Evolutionary conservation across 2,329 filamentous ascomycete species (phyloP).

Genomic region (Talaromyces amestolkiae): DNA sequence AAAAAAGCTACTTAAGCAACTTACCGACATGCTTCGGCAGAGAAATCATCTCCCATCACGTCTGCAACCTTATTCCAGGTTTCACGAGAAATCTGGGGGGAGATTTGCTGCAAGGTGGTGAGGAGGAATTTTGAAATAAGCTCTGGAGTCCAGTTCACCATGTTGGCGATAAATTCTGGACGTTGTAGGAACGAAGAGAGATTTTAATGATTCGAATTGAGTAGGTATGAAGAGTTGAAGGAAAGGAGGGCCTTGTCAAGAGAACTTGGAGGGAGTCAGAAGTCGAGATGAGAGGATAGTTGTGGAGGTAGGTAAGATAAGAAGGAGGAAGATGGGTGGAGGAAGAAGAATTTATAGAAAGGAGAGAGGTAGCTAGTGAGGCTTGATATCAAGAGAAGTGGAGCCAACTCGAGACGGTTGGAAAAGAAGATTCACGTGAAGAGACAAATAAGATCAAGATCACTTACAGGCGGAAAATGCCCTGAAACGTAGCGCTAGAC

Average conservation of each 20-base stretch:
- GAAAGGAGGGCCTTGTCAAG: background rate
- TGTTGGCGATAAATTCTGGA: background rate
- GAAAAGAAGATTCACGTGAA: slow-evolving; percentile 1
- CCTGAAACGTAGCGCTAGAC: background rate
- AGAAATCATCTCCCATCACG: background rate
- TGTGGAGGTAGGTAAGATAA: background rate
- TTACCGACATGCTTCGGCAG: slow-evolving; percentile 11
- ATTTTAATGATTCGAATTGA: background rate
- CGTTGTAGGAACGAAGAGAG: background rate
- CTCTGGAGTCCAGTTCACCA: background rate
- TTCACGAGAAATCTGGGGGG: background rate
- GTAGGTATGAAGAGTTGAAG: background rate
- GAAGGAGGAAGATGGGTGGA: background rate
- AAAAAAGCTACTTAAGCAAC: background rate
- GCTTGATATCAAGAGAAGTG: background rate
- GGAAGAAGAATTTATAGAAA: background rate
- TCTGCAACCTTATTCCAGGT: slow-evolving; percentile 1
- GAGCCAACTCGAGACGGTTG: background rate
- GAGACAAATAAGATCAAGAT: background rate
- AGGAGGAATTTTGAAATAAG: background rate
- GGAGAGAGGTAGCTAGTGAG: background rate
- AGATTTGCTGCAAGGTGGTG: background rate
- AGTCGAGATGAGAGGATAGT: background rate
- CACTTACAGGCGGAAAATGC: background rate
- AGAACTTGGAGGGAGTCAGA: background rate